Evolutionary conservation across 768 basidiomycete species (phyloP), one percentile per base, ranked within the genome.

Genomic region (Russula sp.): DNA sequence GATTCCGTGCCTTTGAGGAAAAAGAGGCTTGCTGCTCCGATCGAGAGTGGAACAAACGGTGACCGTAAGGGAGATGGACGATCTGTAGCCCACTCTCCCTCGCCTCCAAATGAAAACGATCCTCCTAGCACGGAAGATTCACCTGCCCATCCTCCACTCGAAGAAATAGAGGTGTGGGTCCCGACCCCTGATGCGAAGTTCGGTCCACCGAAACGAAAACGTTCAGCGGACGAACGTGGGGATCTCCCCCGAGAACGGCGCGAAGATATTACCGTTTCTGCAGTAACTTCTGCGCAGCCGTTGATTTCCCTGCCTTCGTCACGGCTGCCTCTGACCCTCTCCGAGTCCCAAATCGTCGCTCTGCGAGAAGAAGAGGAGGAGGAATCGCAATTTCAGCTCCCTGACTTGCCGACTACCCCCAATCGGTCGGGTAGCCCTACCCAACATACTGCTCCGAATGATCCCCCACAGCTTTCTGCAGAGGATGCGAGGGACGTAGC

Each of bases 281-380:
- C 37, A 40, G 22, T 2, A 44, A 14, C 55, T 27, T 16, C 58
- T n/a, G 39, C 14, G 22, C 31, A 6, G 8, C 1, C 44, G 3
- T 11, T 47, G 16, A 3, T 18, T 22, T 8, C 49, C 47, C 20
- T n/a, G 13, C 37, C 57, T 18, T 34, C 39, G 11, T 16, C 35
- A 13, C 20, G 32, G 40, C 22, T 9, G 22, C 44, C 50, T 34
- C 1, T 18, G 31, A 39, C 16, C 47, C 56, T 61, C 20, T 39
- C 66, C 10, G 27, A 47, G 37, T 67, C 66, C 6, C 64, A 65
- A 55, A 59, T 65, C 13, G 6, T 57, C 20, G 67, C 65, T 4
- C 42, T 68, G 18, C 67, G 67, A 13, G 53, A 68, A 48, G 67
- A 68, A 42, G 66, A 68, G 16, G 65, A 68, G 16, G 63, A 59